Evolutionary conservation across 1,284 basidiomycete species (phyloP), one percentile per base, ranked within the genome.

Genomic region (Phellinidium pouzarii): DNA sequence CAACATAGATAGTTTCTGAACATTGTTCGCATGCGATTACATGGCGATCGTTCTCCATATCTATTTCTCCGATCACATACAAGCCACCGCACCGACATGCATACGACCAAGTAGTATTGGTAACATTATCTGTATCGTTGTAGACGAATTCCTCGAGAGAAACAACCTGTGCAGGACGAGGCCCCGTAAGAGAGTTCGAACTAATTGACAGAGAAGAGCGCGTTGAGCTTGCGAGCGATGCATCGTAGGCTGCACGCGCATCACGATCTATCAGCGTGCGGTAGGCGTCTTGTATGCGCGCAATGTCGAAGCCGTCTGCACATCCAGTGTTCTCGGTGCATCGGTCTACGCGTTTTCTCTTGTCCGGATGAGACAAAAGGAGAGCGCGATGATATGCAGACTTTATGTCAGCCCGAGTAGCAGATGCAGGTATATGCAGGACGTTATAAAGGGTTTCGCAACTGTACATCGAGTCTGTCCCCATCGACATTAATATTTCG

Each of bases 1-100:
- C 87, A 17, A 80, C 82, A 84, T 87, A 90, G 1, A 90, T 70
- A 3, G 77, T 78, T 65, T 90, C 87, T 12, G 87, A 90, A 61
- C 87, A 90, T 52, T 76, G 78, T 52, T 68, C 75, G 59, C 87
- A 90, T 1, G 75, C 80, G 7, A 87, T 68, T 9, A 89, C 69
- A 65, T 90, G 87, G 40, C 71, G 68, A 9, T 78, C 87, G 1
- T 67, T 66, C 57, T 89, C 84, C 71, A 90, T 74, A 52, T 83
- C 75, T 1, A 60, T 64, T 55, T 76, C 73, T 0, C 69, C 71
- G 47, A 90, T 79, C 23, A 59, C 65, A 60, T 87, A 90, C 11
- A 41, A 56, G 2, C 82, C 82, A 44, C 86, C 84, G 62, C 87
- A 90, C 14, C 87, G 78, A 67, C 87, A 90, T 2, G 65, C 54